Base-by-base conservation (phyloP, 2,329 filamentous ascomycete species). In the Apiospora arundinis region DNA sequence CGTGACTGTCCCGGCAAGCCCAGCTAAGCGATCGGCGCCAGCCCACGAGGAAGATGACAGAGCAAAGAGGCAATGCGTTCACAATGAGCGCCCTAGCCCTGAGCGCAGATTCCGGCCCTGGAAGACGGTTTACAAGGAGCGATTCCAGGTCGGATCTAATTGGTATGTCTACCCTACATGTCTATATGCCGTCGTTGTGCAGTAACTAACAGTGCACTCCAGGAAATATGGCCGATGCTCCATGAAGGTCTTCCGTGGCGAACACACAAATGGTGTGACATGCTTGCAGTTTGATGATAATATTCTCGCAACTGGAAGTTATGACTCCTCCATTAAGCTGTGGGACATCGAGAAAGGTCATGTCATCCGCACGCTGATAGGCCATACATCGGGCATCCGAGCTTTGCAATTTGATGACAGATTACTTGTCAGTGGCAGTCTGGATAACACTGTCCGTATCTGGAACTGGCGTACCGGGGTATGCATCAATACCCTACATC, bases 401-500 rank as follows among this genome's bases (percentile, higher is more conserved):
- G 93, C 95, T 70, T 86, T 99, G 48, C 95, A 98, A 79, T 98
- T 98, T 78, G 95, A 98, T 77, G 94, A 97, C 75, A 92, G 90
- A 70, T 97, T 97, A 78, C 87, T 99, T 72, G 95, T 98, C 79
- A 97, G 93, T 71, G 96, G 95, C 69, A 95, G 93, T 78, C 87
- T 98, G 70, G 96, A 98, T 81, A 89, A 90, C 67, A 97, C 92
- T 5, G 89, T 99, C 77, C 95, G 93, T 80, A 91, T 99, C 45
- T 99, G 96, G 96, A 97, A 99, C 79, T 98, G 95, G 95, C 90
- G 93, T 73, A 98, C 94, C 0, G 96, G 96, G 66, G 90, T 94
- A 76, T 95, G 94, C 76, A 88, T 98, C 71, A 93, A 92, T 67
- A 97, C 92, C 0, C 91, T 97, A 70, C 88, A 89, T 28, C 96